phyloP scores from a whole-genome alignment of 2,329 filamentous ascomycete genomes.

The Cladosporium colombiae region DNA sequence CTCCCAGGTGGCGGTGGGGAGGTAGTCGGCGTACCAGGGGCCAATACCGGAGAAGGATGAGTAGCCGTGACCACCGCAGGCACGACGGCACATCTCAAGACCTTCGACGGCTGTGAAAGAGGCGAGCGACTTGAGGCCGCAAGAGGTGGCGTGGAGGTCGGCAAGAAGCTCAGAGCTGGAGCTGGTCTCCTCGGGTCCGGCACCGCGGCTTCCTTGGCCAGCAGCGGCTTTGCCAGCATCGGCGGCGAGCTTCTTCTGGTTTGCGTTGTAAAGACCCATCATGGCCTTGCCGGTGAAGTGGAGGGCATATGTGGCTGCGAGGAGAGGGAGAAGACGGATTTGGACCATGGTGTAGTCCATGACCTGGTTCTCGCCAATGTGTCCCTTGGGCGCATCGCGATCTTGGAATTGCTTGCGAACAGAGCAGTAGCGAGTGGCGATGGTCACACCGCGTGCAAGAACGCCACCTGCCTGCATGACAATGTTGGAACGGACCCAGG shows the following conservation, averaged over 20 bases:
- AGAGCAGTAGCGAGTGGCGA: conserved; percentile 72
- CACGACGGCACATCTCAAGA: conserved; percentile 71
- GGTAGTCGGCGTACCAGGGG: conserved; percentile 72
- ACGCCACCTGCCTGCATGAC: conserved; percentile 72
- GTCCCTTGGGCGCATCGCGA: conserved; percentile 61
- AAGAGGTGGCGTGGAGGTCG: conserved; percentile 75
- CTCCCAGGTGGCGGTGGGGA: conserved; percentile 72
- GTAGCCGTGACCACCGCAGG: conserved; percentile 77
- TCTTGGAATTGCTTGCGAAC: conserved; percentile 79
- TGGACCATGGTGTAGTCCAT: conserved; percentile 83
- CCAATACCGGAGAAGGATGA: conserved; percentile 75
- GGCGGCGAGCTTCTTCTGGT: conserved; percentile 64
- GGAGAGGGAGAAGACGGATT: conserved; percentile 68
- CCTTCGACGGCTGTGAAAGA: conserved; percentile 73
- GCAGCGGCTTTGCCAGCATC: conserved; percentile 43
- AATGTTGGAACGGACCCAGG: conserved; percentile 72
- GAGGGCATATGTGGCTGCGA: conserved; percentile 74
- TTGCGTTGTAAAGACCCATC: conserved; percentile 72
- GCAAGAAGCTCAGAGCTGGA: conserved; percentile 68
- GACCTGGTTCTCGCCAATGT: conserved; percentile 69
- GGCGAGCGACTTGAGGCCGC: conserved; percentile 71
- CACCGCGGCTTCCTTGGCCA: conserved; percentile 51
- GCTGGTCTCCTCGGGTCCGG: conserved; percentile 68
- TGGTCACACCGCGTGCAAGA: conserved; percentile 74
- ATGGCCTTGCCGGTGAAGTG: conserved; percentile 77